Percentiles rank a stretch among this genome's conserved stretches.
phyloP scores from a whole-genome alignment of 108 stramenopile species.

The Nannochloropsis oceanica region DNA sequence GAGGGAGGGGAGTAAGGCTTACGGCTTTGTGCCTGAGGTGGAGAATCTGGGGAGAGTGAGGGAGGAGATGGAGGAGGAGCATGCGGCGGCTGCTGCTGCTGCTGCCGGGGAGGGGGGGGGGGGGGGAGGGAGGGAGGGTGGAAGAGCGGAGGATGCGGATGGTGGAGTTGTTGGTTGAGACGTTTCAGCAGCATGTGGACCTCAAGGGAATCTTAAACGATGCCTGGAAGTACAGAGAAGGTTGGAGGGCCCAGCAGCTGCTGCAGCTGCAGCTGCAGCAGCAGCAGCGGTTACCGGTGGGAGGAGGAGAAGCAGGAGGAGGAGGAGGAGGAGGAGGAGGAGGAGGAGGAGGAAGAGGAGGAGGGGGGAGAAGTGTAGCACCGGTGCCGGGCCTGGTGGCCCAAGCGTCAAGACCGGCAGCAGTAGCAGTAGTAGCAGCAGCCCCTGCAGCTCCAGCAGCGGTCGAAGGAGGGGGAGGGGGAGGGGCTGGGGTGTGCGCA shows the following conservation, averaged over 20 bases:
- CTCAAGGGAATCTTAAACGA: neutral
- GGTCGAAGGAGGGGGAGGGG: neutral
- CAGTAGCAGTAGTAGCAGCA: too few relatives aligned
- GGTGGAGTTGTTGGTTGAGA: neutral
- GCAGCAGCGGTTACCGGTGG: neutral
- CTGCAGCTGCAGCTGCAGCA: neutral
- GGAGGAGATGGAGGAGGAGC: neutral
- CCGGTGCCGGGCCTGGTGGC: too few relatives aligned
- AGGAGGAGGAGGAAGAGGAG: neutral
- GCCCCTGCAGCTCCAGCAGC: too few relatives aligned
- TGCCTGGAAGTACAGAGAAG: neutral
- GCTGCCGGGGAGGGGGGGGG: neutral
- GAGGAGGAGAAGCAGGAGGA: neutral
- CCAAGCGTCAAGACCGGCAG: too few relatives aligned
- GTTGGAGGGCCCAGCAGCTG: neutral
- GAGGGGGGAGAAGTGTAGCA: neutral
- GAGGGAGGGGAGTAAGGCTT: conserved; percentile 5
- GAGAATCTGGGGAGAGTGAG: neutral
- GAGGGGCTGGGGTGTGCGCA: neutral
- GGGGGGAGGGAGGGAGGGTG: neutral
- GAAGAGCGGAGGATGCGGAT: neutral
- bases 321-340: neutral
- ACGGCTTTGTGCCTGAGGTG: conserved; percentile 25
- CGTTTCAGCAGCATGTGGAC: neutral
- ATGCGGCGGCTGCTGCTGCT: neutral